Evolutionary conservation across 441 rosid species (phyloP), one percentile per base, ranked within the genome.

Genomic region (Gossypium aridum): DNA sequence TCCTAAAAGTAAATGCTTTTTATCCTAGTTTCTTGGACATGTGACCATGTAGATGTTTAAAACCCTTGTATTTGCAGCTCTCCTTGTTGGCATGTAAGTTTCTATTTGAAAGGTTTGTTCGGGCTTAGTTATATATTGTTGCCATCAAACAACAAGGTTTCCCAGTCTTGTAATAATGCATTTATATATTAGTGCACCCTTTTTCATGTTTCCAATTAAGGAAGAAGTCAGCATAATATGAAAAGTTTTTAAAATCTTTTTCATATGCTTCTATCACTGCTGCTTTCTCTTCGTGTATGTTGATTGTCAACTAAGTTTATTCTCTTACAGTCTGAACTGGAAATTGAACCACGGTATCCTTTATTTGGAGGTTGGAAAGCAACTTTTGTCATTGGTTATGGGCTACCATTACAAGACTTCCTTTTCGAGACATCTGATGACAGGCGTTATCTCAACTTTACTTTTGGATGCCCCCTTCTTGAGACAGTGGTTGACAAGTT

Each of bases 311-410:
- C 77, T 68, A 26, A 39, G 17, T 75, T 69, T 16, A 66, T 14
- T n/a, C 71, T 45, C 72, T 73, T 85, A 83, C 98, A 94, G 98
- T 92, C 98, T 39, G 98, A 96, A 80, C 98, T 93, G 77, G 98
- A 96, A 87, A 83, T 94, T 65, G 97, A 94, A 79, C 98, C 98
- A 2, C 89, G 98, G 2, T 94, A 94, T 86, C 99, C 99, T 62
- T 82, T 96, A 79, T 91, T 96, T 86, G 99, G 99, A 82, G 98
- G 98, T 70, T 96, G 99, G 99, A 91, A 87, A 79, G 87, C 97
- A 68, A 91, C 96, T 79, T 96, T 96, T 83, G 77, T 92, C 54
- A 89, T 94, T 71, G 99, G 98, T 28, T 96, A 94, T 80, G 90
- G 91, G 75, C 85, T 96, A 71, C 99, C 98, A 4, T 82, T 92